These are phyloP conservation scores for Starmerella apis DNA, from an alignment of 805 yeast species.

Conservation along the genomic window DNA sequence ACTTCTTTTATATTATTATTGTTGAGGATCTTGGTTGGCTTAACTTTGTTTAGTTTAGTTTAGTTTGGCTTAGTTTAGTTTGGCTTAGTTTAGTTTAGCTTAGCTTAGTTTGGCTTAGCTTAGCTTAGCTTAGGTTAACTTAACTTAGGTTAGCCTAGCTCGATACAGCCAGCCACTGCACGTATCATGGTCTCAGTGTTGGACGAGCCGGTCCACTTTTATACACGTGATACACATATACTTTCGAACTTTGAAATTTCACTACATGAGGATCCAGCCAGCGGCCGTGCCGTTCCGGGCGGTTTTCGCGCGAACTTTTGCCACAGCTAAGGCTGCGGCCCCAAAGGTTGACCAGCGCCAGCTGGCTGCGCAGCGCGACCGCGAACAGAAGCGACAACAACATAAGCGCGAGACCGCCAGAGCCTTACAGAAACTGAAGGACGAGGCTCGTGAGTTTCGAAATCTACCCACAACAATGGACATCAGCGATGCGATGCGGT, in stretches of 20 bases:
- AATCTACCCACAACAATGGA: slow-evolving; percentile 57
- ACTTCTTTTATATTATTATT: too few relatives aligned
- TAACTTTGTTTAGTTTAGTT: too few relatives aligned
- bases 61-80: too few relatives aligned
- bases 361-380: slow-evolving; percentile 30
- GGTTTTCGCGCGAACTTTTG: slow-evolving; percentile 12
- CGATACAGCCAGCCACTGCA: too few relatives aligned
- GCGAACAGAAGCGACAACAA: slow-evolving; percentile 29
- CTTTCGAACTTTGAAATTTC: slow-evolving; percentile 2
- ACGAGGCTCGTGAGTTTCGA: slow-evolving; percentile 38
- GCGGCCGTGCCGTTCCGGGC: slow-evolving; percentile 4
- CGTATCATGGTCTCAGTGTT: not conserved
- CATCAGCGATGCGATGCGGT: slow-evolving; percentile 61
- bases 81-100: too few relatives aligned
- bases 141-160: too few relatives aligned
- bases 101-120: too few relatives aligned
- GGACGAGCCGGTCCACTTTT: not conserved
- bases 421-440: slow-evolving; percentile 24
- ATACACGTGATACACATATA: not conserved
- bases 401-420: slow-evolving; percentile 26
- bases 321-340: slow-evolving; percentile 18
- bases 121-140: too few relatives aligned
- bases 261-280: not conserved
- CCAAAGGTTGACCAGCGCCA: slow-evolving; percentile 30
- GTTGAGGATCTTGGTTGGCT: too few relatives aligned